Evolutionary conservation across 768 basidiomycete species (phyloP).

Genomic region (Boletus sp.): DNA sequence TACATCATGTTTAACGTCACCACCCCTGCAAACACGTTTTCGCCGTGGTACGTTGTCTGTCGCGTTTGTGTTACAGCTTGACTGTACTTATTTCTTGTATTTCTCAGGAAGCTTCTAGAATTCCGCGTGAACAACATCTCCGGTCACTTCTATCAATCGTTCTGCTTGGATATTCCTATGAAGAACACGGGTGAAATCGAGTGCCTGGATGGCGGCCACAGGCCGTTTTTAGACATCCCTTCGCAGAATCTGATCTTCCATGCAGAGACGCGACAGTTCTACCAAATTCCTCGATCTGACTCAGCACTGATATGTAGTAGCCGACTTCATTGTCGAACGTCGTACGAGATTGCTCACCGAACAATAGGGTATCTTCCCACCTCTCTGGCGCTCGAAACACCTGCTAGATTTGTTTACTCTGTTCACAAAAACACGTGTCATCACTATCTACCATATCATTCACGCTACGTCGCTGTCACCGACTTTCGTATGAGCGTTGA

Average conservation of each 20-base stretch:
- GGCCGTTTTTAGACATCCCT: background rate
- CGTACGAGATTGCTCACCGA: background rate
- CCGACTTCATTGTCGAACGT: background rate
- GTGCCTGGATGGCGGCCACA: background rate
- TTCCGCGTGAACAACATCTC: no score
- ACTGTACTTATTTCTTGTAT: background rate
- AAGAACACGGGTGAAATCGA: background rate
- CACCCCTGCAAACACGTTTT: background rate
- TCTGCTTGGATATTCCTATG: background rate
- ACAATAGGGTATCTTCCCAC: background rate
- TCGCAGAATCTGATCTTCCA: background rate
- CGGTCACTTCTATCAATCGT: no score
- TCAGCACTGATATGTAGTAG: background rate
- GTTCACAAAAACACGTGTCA: background rate
- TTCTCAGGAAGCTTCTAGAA: background rate
- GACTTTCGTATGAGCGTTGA: background rate
- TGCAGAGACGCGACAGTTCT: background rate
- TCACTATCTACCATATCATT: background rate
- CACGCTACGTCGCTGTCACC: no score
- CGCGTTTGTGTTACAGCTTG: background rate
- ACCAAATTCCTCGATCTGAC: background rate
- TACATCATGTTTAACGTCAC: background rate
- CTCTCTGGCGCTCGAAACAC: no score
- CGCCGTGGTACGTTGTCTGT: background rate
- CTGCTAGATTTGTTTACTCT: background rate